phyloP scores from a whole-genome alignment of 2,329 filamentous ascomycete species.

The Rugonectria rugulosa region DNA sequence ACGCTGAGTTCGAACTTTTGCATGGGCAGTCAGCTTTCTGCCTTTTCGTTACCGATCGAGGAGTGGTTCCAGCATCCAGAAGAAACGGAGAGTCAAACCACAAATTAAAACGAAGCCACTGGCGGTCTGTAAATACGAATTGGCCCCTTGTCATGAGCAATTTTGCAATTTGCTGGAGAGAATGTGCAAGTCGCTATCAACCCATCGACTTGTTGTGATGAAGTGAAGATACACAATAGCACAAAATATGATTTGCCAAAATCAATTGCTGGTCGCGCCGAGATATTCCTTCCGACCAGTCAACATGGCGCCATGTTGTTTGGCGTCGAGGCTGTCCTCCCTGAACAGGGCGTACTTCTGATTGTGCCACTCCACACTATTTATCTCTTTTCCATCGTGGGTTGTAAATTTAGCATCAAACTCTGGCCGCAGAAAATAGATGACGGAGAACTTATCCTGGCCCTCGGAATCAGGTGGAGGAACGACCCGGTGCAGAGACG shows the following conservation, averaged over 20 bases:
- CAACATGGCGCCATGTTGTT: constrained; percentile 24
- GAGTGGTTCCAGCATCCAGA: not conserved
- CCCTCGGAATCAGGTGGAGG: constrained; percentile 24
- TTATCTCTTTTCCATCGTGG: constrained; percentile 22
- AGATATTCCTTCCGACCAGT: constrained; percentile 27
- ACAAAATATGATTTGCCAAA: not conserved
- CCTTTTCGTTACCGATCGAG: not conserved
- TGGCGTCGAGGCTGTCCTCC: constrained; percentile 25
- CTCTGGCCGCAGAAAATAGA: constrained; percentile 32
- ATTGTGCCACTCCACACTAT: constrained; percentile 32
- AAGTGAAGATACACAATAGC: not conserved
- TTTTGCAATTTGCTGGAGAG: not conserved
- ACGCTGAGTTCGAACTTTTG: not conserved
- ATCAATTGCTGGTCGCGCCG: constrained; percentile 9
- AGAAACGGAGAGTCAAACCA: not conserved
- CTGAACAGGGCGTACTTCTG: constrained; percentile 30
- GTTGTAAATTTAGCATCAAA: constrained; percentile 28
- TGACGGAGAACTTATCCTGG: constrained; percentile 30
- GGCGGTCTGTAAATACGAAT: not conserved
- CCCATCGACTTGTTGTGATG: too few species aligned
- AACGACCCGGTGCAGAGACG: constrained; percentile 29
- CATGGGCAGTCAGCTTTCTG: not conserved
- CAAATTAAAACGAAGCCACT: not conserved
- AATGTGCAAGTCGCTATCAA: too few species aligned
- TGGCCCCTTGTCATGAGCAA: not conserved